phyloP scores from a whole-genome alignment of 2,329 filamentous ascomycete genomes.

The Colletotrichum sp. region DNA sequence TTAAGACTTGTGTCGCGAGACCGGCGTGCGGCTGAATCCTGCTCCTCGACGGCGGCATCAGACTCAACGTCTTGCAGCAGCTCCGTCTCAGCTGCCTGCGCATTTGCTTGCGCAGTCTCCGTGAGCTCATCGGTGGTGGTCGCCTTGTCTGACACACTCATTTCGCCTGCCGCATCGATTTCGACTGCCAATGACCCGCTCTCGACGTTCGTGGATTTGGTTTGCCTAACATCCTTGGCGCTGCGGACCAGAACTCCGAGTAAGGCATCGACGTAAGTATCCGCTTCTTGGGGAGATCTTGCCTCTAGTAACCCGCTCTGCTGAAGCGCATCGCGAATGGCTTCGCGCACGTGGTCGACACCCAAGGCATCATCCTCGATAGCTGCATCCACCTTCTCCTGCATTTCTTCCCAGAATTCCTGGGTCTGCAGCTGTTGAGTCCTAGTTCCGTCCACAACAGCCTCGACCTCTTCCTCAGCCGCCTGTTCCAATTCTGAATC shows the following conservation, averaged over 20 bases:
- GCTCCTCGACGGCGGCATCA: not conserved
- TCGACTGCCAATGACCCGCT: not conserved
- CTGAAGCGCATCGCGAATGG: constrained; percentile 59
- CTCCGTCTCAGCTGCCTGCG: not conserved
- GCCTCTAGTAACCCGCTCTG: constrained; percentile 57
- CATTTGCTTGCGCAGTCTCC: not conserved
- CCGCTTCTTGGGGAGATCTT: constrained; percentile 49
- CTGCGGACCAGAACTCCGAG: constrained; percentile 51
- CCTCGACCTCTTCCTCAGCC: constrained; percentile 9
- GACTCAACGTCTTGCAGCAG: not conserved
- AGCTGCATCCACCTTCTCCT: constrained; percentile 58
- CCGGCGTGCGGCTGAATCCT: not conserved
- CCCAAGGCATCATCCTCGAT: constrained; percentile 64
- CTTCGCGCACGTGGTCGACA: constrained; percentile 55
- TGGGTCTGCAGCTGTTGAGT: constrained; percentile 33
- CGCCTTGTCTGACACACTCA: not conserved
- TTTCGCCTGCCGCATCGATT: not conserved
- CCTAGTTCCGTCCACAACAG: constrained; percentile 22
- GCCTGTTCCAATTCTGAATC: constrained; percentile 20
- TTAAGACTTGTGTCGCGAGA: constrained; percentile 35
- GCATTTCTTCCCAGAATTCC: constrained; percentile 59
- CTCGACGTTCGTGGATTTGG: not conserved
- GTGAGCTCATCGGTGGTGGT: not conserved
- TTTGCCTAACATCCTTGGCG: not conserved
- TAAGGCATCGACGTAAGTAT: constrained; percentile 54